phyloP scores from a whole-genome alignment of 2,329 filamentous ascomycete species.

The Pseudogymnoascus sp. region DNA sequence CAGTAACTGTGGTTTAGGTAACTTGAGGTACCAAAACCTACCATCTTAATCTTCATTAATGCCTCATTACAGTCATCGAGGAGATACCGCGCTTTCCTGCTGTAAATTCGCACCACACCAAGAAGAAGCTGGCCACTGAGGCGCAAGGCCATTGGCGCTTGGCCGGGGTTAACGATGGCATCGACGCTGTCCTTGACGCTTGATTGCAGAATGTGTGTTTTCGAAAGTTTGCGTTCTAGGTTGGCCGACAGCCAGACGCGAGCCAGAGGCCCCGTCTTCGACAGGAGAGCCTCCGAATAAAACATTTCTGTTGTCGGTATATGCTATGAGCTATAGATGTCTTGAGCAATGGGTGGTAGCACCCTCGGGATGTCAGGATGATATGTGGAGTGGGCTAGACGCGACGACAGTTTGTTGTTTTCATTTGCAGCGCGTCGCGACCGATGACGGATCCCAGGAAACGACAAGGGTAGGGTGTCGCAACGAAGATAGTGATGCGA shows the following conservation, averaged over 20 bases:
- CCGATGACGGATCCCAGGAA: not conserved
- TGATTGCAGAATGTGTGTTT: slow-evolving; percentile 88
- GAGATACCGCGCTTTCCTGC: slow-evolving; percentile 90
- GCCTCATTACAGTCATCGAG: slow-evolving; percentile 97
- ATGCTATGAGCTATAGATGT: slow-evolving; percentile 4
- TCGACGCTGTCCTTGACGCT: slow-evolving; percentile 92
- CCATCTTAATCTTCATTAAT: slow-evolving; percentile 97
- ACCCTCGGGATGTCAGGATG: slow-evolving; percentile 1
- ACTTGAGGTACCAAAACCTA: slow-evolving; percentile 46
- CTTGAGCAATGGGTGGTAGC: slow-evolving; percentile 2
- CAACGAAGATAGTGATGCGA: not conserved
- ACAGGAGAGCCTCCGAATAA: slow-evolving; percentile 90
- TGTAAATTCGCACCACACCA: slow-evolving; percentile 95
- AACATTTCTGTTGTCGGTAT: slow-evolving; percentile 57
- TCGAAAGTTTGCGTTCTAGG: slow-evolving; percentile 95
- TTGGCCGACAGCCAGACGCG: slow-evolving; percentile 98
- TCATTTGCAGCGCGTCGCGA: slow-evolving; percentile 8
- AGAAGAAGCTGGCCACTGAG: slow-evolving; percentile 89
- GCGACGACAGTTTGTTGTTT: slow-evolving; percentile 8
- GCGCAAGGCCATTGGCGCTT: slow-evolving; percentile 90
- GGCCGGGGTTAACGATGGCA: slow-evolving; percentile 85
- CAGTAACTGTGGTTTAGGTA: slow-evolving; percentile 23
- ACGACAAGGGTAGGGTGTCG: not conserved
- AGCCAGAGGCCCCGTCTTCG: slow-evolving; percentile 93
- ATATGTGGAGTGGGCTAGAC: slow-evolving; percentile 6